Evolutionary conservation across 2,329 filamentous ascomycete genomes (phyloP).

Genomic region (Didymella glomerata): DNA sequence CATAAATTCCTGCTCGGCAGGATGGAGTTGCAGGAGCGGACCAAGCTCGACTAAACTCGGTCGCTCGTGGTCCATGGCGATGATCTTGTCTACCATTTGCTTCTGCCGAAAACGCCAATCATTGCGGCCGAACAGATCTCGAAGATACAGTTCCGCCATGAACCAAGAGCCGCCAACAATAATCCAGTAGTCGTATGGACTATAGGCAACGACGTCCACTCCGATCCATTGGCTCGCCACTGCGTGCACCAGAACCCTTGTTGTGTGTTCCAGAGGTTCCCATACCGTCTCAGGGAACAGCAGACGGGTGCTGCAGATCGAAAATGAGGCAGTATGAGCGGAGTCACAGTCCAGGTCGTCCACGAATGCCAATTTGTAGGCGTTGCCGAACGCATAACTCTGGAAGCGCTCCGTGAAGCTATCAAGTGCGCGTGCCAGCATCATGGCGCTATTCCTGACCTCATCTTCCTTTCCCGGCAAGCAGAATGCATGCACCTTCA

Average conservation of each 20-base stretch:
- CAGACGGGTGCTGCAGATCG: slow-evolving; percentile 85
- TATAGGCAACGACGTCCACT: slow-evolving; percentile 87
- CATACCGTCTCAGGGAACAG: slow-evolving; percentile 86
- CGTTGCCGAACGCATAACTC: slow-evolving; percentile 82
- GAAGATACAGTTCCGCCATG: slow-evolving; percentile 94
- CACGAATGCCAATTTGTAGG: slow-evolving; percentile 92
- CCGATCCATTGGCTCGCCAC: slow-evolving; percentile 94
- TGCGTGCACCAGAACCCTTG: slow-evolving; percentile 80
- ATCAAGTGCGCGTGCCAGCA: slow-evolving; percentile 85
- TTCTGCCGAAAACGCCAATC: slow-evolving; percentile 93
- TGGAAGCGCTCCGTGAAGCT: slow-evolving; percentile 88
- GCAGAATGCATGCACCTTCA: slow-evolving; percentile 91
- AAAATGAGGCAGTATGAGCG: slow-evolving; percentile 79
- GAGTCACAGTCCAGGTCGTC: slow-evolving; percentile 85
- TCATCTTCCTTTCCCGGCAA: slow-evolving; percentile 83
- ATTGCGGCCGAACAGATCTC: slow-evolving; percentile 89
- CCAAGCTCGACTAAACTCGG: slow-evolving; percentile 86
- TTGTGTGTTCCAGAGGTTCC: slow-evolving; percentile 83
- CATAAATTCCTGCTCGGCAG: slow-evolving; percentile 90
- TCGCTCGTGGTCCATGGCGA: slow-evolving; percentile 80
- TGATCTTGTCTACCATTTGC: slow-evolving; percentile 79
- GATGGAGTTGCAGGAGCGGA: slow-evolving; percentile 77
- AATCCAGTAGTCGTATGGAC: slow-evolving; percentile 84
- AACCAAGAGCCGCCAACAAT: slow-evolving; percentile 90
- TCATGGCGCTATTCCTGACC: slow-evolving; percentile 84